Evolutionary conservation across 768 basidiomycete genomes (phyloP).

Genomic region (Leccinellum rugosiceps): DNA sequence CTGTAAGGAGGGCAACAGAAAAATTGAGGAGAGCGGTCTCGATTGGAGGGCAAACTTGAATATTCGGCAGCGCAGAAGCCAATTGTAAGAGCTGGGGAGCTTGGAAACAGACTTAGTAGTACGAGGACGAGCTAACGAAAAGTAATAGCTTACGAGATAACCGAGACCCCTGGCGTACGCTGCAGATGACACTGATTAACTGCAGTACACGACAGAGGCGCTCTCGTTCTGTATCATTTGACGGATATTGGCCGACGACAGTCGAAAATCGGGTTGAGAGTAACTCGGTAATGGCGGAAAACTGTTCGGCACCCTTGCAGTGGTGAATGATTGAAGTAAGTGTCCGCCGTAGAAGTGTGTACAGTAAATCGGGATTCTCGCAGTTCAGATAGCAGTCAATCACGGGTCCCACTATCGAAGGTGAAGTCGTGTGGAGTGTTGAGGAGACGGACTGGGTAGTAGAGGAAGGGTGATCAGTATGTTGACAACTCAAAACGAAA

Average conservation of each 20-base stretch:
- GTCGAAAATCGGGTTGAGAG: slow-evolving; percentile 42
- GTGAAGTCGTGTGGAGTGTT: slow-evolving; percentile 73
- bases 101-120: slow-evolving; percentile 12
- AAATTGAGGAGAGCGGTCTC: slow-evolving; percentile 34
- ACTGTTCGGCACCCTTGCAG: slow-evolving; percentile 66
- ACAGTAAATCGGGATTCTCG: slow-evolving; percentile 40
- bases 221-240: slow-evolving; percentile 29
- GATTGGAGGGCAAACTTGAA: slow-evolving; percentile 27
- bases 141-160: slow-evolving; percentile 47
- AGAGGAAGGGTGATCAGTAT: neutral
- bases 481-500: slow-evolving; percentile 4
- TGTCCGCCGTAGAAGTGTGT: slow-evolving; percentile 62
- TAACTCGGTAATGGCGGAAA: slow-evolving; percentile 52
- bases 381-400: slow-evolving; percentile 51
- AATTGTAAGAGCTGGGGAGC: slow-evolving; percentile 38
- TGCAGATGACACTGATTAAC: slow-evolving; percentile 51
- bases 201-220: slow-evolving; percentile 52
- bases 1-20: slow-evolving; percentile 35
- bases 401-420: slow-evolving; percentile 58
- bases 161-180: slow-evolving; percentile 71
- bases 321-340: slow-evolving; percentile 84
- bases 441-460: slow-evolving; percentile 68
- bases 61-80: slow-evolving; percentile 26
- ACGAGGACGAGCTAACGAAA: neutral
- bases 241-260: neutral